These are phyloP conservation scores for Baorangia bicolor DNA, from an alignment of 768 basidiomycete species.

Conservation along the genomic window DNA sequence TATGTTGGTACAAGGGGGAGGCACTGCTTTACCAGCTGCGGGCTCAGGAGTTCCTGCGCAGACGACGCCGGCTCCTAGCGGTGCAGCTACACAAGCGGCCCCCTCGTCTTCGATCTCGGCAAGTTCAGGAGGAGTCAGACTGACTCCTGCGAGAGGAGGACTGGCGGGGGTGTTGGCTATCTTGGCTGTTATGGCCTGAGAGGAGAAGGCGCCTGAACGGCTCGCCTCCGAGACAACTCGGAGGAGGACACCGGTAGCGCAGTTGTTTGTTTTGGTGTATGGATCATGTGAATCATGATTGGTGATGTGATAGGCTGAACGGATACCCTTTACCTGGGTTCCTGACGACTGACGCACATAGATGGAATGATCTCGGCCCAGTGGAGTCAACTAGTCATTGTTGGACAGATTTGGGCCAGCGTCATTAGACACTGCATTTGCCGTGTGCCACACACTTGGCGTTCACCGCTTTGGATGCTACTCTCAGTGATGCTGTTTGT, in stretches of 20 bases:
- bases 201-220: constrained; percentile 6
- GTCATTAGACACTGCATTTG: background rate
- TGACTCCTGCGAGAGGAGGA: background rate
- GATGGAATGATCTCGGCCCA: constrained; percentile 6
- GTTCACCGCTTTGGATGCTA: background rate
- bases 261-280: background rate
- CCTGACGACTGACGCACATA: constrained; percentile 18
- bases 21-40: background rate
- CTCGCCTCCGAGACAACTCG: constrained; percentile 2
- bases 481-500: constrained; percentile 7
- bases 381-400: constrained; percentile 16
- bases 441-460: constrained; percentile 2
- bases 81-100: background rate
- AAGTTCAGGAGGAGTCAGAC: constrained; percentile 1
- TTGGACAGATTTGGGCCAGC: background rate
- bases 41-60: background rate
- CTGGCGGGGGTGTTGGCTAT: background rate
- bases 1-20: constrained; percentile 14
- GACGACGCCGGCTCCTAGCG: background rate
- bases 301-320: background rate
- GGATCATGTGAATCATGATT: constrained; percentile 12
- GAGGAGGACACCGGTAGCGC: background rate
- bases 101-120: background rate
- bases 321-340: constrained; percentile 3
- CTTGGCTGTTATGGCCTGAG: background rate